phyloP scores from a whole-genome alignment of 1,284 basidiomycete species.

The Cryptococcus neoformans region DNA sequence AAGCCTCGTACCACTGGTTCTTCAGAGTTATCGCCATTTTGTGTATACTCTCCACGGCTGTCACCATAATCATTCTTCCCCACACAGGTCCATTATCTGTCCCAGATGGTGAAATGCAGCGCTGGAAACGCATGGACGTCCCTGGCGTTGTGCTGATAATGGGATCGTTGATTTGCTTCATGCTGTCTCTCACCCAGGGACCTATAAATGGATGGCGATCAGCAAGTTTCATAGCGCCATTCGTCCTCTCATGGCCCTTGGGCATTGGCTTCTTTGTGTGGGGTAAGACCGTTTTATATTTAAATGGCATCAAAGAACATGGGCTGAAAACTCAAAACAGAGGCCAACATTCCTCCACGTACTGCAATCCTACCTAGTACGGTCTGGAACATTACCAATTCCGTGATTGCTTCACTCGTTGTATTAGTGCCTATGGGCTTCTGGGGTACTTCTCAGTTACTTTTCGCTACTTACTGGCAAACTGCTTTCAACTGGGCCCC shows the following conservation, averaged over 20 bases:
- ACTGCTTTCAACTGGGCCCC: constrained; percentile 20
- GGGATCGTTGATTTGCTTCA: constrained; percentile 34
- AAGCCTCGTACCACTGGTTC: constrained; percentile 30
- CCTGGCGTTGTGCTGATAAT: constrained; percentile 36
- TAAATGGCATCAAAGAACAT: constrained; percentile 2
- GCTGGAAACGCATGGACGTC: constrained; percentile 40
- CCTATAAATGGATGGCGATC: constrained; percentile 34
- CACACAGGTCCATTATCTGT: neutral
- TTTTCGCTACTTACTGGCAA: constrained; percentile 30
- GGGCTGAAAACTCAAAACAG: constrained; percentile 4
- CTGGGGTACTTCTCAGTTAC: constrained; percentile 29
- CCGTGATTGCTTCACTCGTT: constrained; percentile 17
- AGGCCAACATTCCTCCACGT: constrained; percentile 15
- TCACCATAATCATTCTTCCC: constrained; percentile 8
- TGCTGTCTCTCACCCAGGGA: constrained; percentile 38
- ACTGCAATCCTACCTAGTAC: constrained; percentile 24
- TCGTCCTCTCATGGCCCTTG: constrained; percentile 27
- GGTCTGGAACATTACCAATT: constrained; percentile 31
- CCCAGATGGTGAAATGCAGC: constrained; percentile 7
- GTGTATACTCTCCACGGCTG: neutral
- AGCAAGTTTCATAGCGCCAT: constrained; percentile 39
- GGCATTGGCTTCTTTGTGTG: constrained; percentile 36
- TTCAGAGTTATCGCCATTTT: constrained; percentile 37
- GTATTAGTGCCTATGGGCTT: constrained; percentile 25
- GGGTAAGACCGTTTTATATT: constrained; percentile 7